These are phyloP conservation scores for Osmanthus fragrans DNA, from an alignment of 257 asterid genomes.

Conservation along the genomic window DNA sequence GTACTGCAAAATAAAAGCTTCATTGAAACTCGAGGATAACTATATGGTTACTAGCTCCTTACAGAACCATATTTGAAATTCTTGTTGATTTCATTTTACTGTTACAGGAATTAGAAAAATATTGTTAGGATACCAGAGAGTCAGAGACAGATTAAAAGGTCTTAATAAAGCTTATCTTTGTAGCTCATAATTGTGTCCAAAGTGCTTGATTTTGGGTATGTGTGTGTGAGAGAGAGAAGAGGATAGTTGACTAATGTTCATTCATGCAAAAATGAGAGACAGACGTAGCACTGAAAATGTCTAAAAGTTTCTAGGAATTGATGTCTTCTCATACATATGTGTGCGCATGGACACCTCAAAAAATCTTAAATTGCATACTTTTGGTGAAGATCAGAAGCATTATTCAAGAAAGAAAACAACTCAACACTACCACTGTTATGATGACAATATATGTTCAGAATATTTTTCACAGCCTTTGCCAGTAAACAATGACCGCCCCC, in stretches of 20 bases:
- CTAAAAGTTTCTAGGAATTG: slow-evolving; percentile 18
- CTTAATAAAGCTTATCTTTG: background rate
- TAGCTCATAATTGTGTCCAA: slow-evolving; percentile 16
- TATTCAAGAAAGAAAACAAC: slow-evolving; percentile 19
- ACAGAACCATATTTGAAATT: background rate
- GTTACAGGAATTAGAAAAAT: background rate
- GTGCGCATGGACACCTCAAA: slow-evolving; percentile 32
- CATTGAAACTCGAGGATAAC: background rate
- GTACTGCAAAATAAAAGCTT: background rate
- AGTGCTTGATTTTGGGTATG: background rate
- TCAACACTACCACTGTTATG: slow-evolving; percentile 21
- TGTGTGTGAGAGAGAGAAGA: background rate
- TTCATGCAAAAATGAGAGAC: slow-evolving; percentile 29
- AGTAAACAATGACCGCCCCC: background rate
- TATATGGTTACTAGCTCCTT: background rate
- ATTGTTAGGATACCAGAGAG: background rate
- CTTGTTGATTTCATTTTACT: background rate
- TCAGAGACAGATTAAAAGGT: background rate
- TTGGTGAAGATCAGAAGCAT: slow-evolving; percentile 13
- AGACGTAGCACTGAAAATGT: slow-evolving; percentile 5
- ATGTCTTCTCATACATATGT: slow-evolving; percentile 18
- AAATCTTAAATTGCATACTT: background rate
- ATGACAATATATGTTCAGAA: slow-evolving; percentile 34
- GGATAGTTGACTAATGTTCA: slow-evolving; percentile 22
- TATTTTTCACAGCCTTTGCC: slow-evolving; percentile 28